A percentile compares a stretch with the other conserved stretches of the same genome.
Evolutionary conservation across 2,329 filamentous ascomycete species (phyloP).

Genomic region (Phialophora chinensis): DNA sequence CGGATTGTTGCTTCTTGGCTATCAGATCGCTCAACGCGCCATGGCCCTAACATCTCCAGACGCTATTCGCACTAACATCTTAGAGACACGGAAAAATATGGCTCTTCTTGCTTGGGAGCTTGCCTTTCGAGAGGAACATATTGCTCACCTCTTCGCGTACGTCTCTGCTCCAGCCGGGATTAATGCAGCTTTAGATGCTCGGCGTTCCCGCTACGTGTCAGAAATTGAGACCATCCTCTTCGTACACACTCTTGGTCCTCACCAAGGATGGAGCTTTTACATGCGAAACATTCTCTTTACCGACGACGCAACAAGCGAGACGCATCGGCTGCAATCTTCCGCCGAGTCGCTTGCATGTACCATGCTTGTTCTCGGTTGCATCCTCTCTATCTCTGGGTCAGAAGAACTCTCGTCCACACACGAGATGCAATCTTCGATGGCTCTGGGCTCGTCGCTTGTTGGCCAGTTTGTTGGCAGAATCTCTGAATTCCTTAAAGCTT

Average conservation of each 20-base stretch:
- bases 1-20: conserved; percentile 23
- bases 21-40: conserved; percentile 19
- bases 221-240: conserved; percentile 31
- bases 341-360: conserved; percentile 25
- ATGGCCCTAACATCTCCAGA: neutral
- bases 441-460: conserved; percentile 11
- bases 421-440: neutral
- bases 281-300: conserved; percentile 22
- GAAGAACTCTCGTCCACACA: neutral
- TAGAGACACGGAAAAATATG: conserved; percentile 17
- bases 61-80: neutral
- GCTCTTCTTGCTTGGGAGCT: conserved; percentile 27
- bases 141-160: conserved; percentile 17
- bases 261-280: conserved; percentile 19
- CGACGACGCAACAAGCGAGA: neutral
- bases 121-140: conserved; percentile 18
- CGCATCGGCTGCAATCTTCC: neutral
- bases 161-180: conserved; percentile 12
- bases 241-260: conserved; percentile 17
- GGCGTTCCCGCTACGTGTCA: neutral
- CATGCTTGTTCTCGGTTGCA: conserved; percentile 24
- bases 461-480: conserved; percentile 21
- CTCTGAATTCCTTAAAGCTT: conserved; percentile 27
- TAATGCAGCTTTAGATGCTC: neutral
- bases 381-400: conserved; percentile 19